Percentiles rank a stretch among this genome's conserved stretches.
Evolutionary conservation across 2,329 filamentous ascomycete genomes (phyloP).

Genomic region (Daldinia sp.): DNA sequence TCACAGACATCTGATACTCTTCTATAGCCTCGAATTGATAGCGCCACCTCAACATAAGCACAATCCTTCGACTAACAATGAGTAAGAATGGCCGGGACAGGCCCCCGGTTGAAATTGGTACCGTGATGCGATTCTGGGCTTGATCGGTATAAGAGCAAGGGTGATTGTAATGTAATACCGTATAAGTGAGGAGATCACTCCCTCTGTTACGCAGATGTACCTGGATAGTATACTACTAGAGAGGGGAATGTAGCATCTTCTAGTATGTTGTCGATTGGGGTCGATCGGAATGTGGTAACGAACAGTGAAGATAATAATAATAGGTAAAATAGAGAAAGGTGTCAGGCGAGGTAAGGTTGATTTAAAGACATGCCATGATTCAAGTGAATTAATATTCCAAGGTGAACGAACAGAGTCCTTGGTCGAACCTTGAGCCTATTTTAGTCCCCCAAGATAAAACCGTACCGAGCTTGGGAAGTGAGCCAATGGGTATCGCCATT

Average conservation of each 20-base stretch:
- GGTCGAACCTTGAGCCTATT: slow-evolving; percentile 29
- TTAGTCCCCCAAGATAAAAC: slow-evolving; percentile 18
- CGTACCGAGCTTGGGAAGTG: slow-evolving; percentile 7
- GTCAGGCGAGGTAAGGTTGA: not conserved
- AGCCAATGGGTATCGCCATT: slow-evolving; percentile 29
- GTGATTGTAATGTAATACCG: slow-evolving; percentile 8
- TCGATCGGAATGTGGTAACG: slow-evolving; percentile 35
- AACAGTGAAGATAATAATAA: not conserved
- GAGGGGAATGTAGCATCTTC: slow-evolving; percentile 25
- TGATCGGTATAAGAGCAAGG: slow-evolving; percentile 12
- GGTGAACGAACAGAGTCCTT: not conserved
- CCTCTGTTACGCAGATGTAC: slow-evolving; percentile 1
- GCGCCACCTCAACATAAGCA: slow-evolving; percentile 18
- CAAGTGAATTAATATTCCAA: slow-evolving; percentile 9
- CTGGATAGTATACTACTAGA: slow-evolving; percentile 15
- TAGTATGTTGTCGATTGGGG: slow-evolving; percentile 24
- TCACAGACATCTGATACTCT: not conserved
- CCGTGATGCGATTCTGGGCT: slow-evolving; percentile 10
- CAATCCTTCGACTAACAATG: slow-evolving; percentile 11
- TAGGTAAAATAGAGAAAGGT: not conserved
- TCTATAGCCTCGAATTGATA: slow-evolving; percentile 1
- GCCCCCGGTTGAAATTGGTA: slow-evolving; percentile 1
- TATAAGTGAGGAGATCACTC: slow-evolving; percentile 4
- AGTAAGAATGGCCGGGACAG: slow-evolving; percentile 22
- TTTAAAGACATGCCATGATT: slow-evolving; percentile 13